These are phyloP conservation scores for Nelumbo lutea DNA, from an alignment of 164 flowering plant genomes.

Conservation along the genomic window DNA sequence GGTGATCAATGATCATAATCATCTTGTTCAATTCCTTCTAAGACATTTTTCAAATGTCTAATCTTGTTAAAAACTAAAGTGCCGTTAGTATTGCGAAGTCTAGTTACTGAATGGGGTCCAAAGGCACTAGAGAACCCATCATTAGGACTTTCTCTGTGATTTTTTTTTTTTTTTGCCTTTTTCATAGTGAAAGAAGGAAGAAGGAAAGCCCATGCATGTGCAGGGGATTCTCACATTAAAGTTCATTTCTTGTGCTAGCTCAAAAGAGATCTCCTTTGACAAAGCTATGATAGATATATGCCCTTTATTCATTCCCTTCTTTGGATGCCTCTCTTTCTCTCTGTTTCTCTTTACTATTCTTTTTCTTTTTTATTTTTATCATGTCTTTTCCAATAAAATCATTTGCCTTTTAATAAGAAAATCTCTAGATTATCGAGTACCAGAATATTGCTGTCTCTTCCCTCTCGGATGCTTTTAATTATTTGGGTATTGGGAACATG, in stretches of 20 bases:
- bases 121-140: too few relatives aligned
- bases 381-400: slow-evolving; percentile 21
- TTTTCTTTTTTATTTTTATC: slow-evolving; percentile 11
- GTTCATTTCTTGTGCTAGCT: slow-evolving; percentile 11
- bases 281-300: slow-evolving; percentile 12
- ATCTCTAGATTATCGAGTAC: slow-evolving; percentile 12
- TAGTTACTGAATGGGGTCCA: too few relatives aligned
- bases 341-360: neutral
- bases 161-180: neutral
- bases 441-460: slow-evolving; percentile 8
- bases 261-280: slow-evolving; percentile 16
- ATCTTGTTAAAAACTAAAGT: too few relatives aligned
- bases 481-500: neutral
- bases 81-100: too few relatives aligned
- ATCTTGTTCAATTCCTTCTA: too few relatives aligned
- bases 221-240: slow-evolving; percentile 9
- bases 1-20: too few relatives aligned
- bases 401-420: slow-evolving; percentile 28
- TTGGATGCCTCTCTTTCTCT: slow-evolving; percentile 15
- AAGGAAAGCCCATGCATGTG: slow-evolving; percentile 22
- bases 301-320: slow-evolving; percentile 12
- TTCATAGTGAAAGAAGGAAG: neutral
- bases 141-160: too few relatives aligned
- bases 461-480: slow-evolving; percentile 1
- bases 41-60: too few relatives aligned